phyloP scores from a whole-genome alignment of 495 filamentous ascomycete genomes.

The Aspergillus nidulans region DNA sequence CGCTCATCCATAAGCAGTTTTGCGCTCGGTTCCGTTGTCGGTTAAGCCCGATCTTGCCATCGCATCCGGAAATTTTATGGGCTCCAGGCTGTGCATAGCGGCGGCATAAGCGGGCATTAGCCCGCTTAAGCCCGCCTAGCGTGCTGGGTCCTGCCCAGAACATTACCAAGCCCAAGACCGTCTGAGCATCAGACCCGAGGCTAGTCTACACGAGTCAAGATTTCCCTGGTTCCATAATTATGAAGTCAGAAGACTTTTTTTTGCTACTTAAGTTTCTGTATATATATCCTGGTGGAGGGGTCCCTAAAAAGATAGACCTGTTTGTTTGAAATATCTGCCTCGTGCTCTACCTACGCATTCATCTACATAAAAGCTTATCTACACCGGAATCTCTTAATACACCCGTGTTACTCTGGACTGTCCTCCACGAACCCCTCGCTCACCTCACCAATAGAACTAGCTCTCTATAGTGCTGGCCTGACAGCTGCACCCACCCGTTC shows the following conservation, averaged over 20 bases:
- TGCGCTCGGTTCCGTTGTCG: background rate
- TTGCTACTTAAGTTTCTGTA: background rate
- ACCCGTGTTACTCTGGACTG: no score
- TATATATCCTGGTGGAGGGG: slow-evolving; percentile 7
- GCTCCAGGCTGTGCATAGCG: slow-evolving; percentile 2
- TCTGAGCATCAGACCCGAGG: slow-evolving; percentile 3
- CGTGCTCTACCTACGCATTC: background rate
- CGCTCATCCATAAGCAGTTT: no score
- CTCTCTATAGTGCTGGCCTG: background rate
- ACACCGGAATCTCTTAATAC: no score
- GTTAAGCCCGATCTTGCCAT: slow-evolving; percentile 3
- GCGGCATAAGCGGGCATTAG: background rate
- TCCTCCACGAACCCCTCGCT: no score
- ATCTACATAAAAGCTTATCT: no score
- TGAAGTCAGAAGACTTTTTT: slow-evolving; percentile 7
- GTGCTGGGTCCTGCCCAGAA: background rate
- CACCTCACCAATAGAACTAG: background rate
- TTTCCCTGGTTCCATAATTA: slow-evolving; percentile 7
- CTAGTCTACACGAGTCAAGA: slow-evolving; percentile 6
- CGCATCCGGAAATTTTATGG: slow-evolving; percentile 1
- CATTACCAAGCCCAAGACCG: background rate
- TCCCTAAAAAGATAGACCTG: background rate
- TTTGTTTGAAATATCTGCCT: background rate
- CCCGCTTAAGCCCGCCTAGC: background rate
- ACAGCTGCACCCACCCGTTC: background rate